Evolutionary conservation across 345 rosid genomes (phyloP), one percentile per base, ranked within the genome.

Genomic region (Kandelia obovata): DNA sequence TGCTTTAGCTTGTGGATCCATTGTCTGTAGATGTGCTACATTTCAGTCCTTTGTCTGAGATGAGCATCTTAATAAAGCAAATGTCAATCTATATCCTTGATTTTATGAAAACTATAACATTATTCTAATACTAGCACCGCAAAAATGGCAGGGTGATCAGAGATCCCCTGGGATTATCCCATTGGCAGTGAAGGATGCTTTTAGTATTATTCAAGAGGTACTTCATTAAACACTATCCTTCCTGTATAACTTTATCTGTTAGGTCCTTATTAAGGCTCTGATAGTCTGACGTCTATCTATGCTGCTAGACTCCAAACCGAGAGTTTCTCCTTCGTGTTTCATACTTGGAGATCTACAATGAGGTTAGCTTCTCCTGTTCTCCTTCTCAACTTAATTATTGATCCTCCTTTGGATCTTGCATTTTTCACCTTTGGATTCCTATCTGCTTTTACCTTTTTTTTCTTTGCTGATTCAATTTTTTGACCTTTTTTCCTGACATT

Each of bases 151-250:
- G 99, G 99, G 99, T 79, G 98, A 92, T 86, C 99, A 95, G 78
- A 95, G 99, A 85, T 95, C 99, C 67, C 99, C 99, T 62, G 99
- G 99, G 71, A 92, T 90, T 55, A 95, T 92, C 77, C 96, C 99
- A 5, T 70, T 95, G 68, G 98, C 99, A 25, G 98, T 95, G 76
- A 95, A 95, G 79, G 99, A 95, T 80, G 97, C 88, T 75, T 95
- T 95, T 85, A 85, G 92, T 72, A 90, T 95, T 71, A 95, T 95
- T 78, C 98, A 95, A 83, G 99, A 95, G 98, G 99, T 95, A 84
- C 25, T 57, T 39, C 67, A 49, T 70, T 30, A 61, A 81, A 75
- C 73, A 21, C 53, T 59, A 46, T 3, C 21, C 58, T 65, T 37
- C 15, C 35, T 60, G 15, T 16, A 25, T 17, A 7, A 62, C 62